A percentile compares a stretch with the other conserved stretches of the same genome.
These are phyloP conservation scores for Incumbomyces delicatus DNA, from an alignment of 2,329 filamentous ascomycete species.

Conservation along the genomic window DNA sequence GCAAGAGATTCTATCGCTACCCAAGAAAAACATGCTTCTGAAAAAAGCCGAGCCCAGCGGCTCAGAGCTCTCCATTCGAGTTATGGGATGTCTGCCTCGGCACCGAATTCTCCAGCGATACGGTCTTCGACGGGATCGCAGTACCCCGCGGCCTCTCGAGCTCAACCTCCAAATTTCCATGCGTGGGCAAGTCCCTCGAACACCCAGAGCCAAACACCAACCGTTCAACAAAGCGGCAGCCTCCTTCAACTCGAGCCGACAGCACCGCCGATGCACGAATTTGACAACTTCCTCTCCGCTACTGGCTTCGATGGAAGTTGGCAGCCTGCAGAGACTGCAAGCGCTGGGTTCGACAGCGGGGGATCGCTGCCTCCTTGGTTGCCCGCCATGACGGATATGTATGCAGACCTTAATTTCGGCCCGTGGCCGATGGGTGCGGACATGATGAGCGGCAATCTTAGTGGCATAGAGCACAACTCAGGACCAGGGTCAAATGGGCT, in stretches of 20 bases:
- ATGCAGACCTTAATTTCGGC: slow-evolving; percentile 5
- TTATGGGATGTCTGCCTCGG: neutral
- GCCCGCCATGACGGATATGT: slow-evolving; percentile 8
- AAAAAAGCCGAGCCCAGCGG: slow-evolving; percentile 6
- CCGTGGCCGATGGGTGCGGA: slow-evolving; percentile 6
- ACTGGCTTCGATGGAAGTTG: slow-evolving; percentile 8
- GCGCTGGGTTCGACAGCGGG: slow-evolving; percentile 5
- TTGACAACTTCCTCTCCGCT: slow-evolving; percentile 7
- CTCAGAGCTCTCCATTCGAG: neutral
- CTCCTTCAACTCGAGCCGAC: slow-evolving; percentile 4
- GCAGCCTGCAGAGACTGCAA: slow-evolving; percentile 9
- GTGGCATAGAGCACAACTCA: too few species aligned
- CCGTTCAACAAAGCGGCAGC: neutral
- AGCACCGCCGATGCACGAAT: slow-evolving; percentile 5
- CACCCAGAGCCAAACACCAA: neutral
- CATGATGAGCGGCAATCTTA: slow-evolving; percentile 1
- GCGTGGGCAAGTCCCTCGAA: slow-evolving; percentile 1
- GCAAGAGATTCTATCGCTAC: slow-evolving; percentile 5
- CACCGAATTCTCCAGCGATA: neutral
- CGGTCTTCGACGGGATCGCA: neutral
- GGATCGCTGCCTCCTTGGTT: slow-evolving; percentile 7
- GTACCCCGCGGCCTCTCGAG: neutral
- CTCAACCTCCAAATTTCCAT: neutral
- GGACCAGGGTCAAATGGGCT: too few species aligned
- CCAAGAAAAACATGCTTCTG: slow-evolving; percentile 6